Percentiles rank a stretch among this genome's conserved stretches.
These are phyloP conservation scores for Pseudonectria foliicola DNA, from an alignment of 2,329 filamentous ascomycete species.

Conservation along the genomic window DNA sequence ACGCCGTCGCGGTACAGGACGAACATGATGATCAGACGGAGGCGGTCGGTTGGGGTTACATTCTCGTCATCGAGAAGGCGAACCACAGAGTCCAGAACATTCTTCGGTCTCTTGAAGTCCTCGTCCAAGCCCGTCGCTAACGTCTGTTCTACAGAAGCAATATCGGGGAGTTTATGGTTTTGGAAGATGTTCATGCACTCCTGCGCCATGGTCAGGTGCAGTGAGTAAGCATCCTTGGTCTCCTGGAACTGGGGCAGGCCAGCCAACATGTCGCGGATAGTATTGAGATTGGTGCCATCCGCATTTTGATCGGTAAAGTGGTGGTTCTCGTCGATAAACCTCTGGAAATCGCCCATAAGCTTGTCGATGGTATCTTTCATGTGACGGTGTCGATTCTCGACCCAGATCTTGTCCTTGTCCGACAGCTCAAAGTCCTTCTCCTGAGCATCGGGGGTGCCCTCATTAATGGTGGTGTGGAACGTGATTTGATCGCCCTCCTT, in stretches of 20 bases:
- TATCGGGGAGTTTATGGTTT: conserved; percentile 72
- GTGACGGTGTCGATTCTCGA: conserved; percentile 86
- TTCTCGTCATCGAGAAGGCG: conserved; percentile 81
- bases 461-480: conserved; percentile 73
- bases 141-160: conserved; percentile 83
- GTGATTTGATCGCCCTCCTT: conserved; percentile 83
- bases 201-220: conserved; percentile 94
- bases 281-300: conserved; percentile 71
- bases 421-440: conserved; percentile 86
- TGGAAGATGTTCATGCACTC: conserved; percentile 95
- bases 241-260: conserved; percentile 91
- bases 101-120: conserved; percentile 84
- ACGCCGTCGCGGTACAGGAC: conserved; percentile 81
- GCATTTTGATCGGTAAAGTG: conserved; percentile 75
- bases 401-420: conserved; percentile 91
- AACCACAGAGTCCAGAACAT: conserved; percentile 77
- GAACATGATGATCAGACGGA: conserved; percentile 81
- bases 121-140: conserved; percentile 90
- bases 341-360: conserved; percentile 85
- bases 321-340: conserved; percentile 83
- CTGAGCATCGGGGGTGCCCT: conserved; percentile 62
- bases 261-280: conserved; percentile 95
- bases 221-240: conserved; percentile 88
- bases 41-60: conserved; percentile 63
- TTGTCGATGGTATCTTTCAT: conserved; percentile 98